Evolutionary conservation across 1,139 yeast species (phyloP), one percentile per base, ranked within the genome.

Genomic region (Kurtzmaniella quercitrusa): DNA sequence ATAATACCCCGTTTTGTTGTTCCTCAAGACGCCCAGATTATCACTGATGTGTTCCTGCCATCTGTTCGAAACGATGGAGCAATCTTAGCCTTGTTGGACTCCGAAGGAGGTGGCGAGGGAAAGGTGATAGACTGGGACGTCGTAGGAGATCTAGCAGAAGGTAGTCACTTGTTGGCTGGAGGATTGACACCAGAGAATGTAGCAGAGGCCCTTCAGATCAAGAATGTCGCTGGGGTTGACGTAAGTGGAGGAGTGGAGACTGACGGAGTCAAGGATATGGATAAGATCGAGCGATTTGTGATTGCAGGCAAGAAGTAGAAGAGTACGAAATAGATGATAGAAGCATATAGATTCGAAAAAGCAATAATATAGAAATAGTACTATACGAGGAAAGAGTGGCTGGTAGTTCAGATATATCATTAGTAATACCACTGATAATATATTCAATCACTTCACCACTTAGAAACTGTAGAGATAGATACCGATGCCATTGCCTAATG

Each of bases 201-300:
- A 11, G 46, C 47, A 0, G 60, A 62, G 1, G 94, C 95, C 0
- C 12, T 52, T 61, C 39, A 47, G 44, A 40, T 69, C 67, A 40
- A 59, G 54, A 69, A 46, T 82, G 85, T 87, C n/a, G 59, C 81
- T 37, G 98, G 97, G 1, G 93, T 85, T 27, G 98, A 93, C 63
- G 98, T 93, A 8, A 85, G 96, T 58, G 93, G 97, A 12, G 98
- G 98, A 1, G 96, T 91, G 1, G 98, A 89, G 50, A 79, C 87
- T 1, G 65, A 75, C 17, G 96, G 95, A 3, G 62, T 55, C 2
- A 93, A 91, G 63, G 95, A 89, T 59, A 54, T 68, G 41, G 59
- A 49, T 1, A 89, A 89, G 63, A 79, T 91, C 34, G 58, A 58
- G 44, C 48, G 52, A 15, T 91, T 90, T 62, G 70, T 91, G 9